phyloP scores from a whole-genome alignment of 2,329 filamentous ascomycete genomes.

The Colletotrichum plurivorum region DNA sequence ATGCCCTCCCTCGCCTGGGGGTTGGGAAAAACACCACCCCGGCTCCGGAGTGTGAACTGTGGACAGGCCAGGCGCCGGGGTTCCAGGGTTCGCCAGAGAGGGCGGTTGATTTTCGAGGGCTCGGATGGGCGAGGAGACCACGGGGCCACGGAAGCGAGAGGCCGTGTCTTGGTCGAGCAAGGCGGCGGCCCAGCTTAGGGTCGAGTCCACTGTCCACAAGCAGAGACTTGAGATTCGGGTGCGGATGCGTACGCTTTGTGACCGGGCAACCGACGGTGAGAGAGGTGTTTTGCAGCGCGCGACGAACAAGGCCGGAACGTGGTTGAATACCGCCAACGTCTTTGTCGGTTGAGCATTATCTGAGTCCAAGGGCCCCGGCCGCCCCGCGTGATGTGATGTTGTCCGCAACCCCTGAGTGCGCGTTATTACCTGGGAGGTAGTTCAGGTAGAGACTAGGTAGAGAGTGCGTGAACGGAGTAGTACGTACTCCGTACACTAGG shows the following conservation, averaged over 20 bases:
- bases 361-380: constrained; percentile 3
- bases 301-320: constrained; percentile 25
- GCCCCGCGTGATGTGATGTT: too few relatives aligned
- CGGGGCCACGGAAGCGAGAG: background rate
- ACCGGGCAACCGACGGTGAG: background rate
- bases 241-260: constrained; percentile 6
- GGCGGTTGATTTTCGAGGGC: constrained; percentile 4
- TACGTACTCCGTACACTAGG: background rate
- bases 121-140: background rate
- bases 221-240: background rate
- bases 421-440: too few relatives aligned
- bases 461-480: too few relatives aligned
- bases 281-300: background rate
- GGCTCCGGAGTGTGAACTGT: constrained; percentile 20
- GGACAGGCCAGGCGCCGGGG: constrained; percentile 10
- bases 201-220: background rate
- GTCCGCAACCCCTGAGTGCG: too few relatives aligned
- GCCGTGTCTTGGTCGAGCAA: background rate
- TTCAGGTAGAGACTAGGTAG: background rate
- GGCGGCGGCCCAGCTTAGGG: background rate
- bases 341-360: constrained; percentile 24
- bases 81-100: constrained; percentile 2
- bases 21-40: constrained; percentile 20
- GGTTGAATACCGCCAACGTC: constrained; percentile 15
- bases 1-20: constrained; percentile 9